Conservation (phyloP, 495 filamentous ascomycete species). For the Aspergillus saccharolyticus region DNA sequence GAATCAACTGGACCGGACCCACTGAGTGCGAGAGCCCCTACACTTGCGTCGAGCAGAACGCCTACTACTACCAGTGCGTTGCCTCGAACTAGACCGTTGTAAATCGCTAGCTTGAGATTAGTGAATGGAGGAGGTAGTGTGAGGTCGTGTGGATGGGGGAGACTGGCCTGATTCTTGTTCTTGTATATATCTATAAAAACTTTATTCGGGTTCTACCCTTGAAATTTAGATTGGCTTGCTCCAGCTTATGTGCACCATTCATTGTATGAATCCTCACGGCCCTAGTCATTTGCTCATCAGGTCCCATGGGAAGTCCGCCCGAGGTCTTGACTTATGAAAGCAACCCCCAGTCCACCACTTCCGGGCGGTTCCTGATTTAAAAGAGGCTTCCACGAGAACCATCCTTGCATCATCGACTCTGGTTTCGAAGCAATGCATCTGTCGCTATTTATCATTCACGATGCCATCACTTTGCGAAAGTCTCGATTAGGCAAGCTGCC, state of each 20-base stretch:
- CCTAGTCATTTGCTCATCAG: no score
- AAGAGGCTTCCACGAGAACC: background rate
- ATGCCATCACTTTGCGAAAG: background rate
- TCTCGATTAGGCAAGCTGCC: background rate
- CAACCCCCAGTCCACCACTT: background rate
- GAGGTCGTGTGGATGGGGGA: background rate
- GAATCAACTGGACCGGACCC: slow-evolving; percentile 43
- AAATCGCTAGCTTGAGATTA: background rate
- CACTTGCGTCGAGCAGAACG: slow-evolving; percentile 42
- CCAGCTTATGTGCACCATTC: background rate
- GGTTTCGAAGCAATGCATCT: background rate
- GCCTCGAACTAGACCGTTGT: background rate
- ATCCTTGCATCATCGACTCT: background rate
- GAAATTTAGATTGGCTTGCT: background rate
- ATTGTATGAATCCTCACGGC: no score
- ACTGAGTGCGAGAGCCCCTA: slow-evolving; percentile 42
- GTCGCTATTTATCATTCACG: background rate
- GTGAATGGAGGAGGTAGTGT: background rate
- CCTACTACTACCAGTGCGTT: slow-evolving; percentile 50
- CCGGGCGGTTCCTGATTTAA: background rate
- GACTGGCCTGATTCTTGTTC: slow-evolving; percentile 1
- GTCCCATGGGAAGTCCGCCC: no score
- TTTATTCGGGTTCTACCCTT: background rate
- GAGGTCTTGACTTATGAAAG: background rate
- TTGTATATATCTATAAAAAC: slow-evolving; percentile 1